Conservation (phyloP, 441 rosid species). For the Arabidopsis lyrata region DNA sequence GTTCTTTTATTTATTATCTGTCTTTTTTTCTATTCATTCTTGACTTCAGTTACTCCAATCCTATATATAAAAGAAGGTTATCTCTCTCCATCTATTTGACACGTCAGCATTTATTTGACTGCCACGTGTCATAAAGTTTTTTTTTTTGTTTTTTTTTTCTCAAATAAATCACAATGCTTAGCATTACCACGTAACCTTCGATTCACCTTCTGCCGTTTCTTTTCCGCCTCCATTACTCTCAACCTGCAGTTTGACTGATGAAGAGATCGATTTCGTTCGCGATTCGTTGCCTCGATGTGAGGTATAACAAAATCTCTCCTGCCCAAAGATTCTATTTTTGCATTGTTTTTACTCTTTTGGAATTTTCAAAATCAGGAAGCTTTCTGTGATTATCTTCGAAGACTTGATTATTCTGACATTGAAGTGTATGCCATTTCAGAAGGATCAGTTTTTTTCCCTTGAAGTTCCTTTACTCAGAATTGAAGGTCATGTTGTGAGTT, state of each 20-base stretch:
- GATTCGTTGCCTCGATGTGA: conserved; percentile 73
- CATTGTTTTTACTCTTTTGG: neutral
- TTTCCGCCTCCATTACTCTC: no score
- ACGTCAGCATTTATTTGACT: no score
- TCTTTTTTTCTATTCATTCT: no score
- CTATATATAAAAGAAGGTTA: no score
- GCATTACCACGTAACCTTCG: no score
- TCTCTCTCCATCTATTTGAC: no score
- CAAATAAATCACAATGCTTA: no score
- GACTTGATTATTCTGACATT: conserved; percentile 85
- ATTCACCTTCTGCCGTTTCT: no score
- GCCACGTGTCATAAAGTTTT: no score
- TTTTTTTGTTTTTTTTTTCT: no score
- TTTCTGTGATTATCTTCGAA: conserved; percentile 78
- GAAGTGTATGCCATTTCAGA: conserved; percentile 87
- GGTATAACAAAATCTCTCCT: conserved; percentile 47
- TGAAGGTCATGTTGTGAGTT: conserved; percentile 92
- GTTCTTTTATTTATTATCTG: no score
- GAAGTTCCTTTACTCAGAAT: conserved; percentile 85
- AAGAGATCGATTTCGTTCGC: conserved; percentile 69
- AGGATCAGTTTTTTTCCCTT: conserved; percentile 92
- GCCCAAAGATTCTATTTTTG: neutral
- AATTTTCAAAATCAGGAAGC: conserved; percentile 60
- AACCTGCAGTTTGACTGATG: conserved; percentile 58
- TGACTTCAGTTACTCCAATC: no score